Conservation (phyloP, 2,329 filamentous ascomycete species). For the Colletotrichum lini region DNA sequence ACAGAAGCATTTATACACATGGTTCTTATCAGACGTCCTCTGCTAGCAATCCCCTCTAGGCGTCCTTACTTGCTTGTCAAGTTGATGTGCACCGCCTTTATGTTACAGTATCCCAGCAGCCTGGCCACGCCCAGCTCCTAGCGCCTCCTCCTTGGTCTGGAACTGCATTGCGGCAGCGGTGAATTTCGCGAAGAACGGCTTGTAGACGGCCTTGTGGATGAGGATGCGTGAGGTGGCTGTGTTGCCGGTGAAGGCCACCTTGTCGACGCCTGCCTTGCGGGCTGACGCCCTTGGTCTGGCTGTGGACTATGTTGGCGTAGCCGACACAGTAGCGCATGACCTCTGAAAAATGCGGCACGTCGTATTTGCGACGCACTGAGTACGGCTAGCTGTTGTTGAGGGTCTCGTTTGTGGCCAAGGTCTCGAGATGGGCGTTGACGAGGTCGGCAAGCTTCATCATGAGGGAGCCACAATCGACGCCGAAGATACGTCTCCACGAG, state of each 20-base stretch:
- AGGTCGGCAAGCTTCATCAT: constrained; percentile 80
- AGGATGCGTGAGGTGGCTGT: constrained; percentile 75
- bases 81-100: constrained; percentile 51
- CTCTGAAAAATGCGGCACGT: constrained; percentile 65
- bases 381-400: constrained; percentile 89
- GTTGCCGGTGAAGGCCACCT: constrained; percentile 81
- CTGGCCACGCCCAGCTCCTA: constrained; percentile 51
- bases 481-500: constrained; percentile 77
- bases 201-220: constrained; percentile 70
- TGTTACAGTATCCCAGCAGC: constrained; percentile 47
- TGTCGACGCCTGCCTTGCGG: constrained; percentile 78
- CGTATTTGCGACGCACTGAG: constrained; percentile 73
- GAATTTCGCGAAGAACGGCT: constrained; percentile 75
- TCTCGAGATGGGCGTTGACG: constrained; percentile 73
- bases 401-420: constrained; percentile 71
- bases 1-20: too few species aligned
- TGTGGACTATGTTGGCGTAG: too few species aligned
- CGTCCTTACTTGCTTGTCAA: constrained; percentile 34
- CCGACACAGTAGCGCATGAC: too few species aligned
- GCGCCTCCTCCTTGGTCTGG: constrained; percentile 51
- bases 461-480: constrained; percentile 76
- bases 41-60: too few species aligned
- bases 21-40: too few species aligned
- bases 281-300: too few species aligned
- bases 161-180: constrained; percentile 57